phyloP scores from a whole-genome alignment of 306 rosid species.

The Quercus cerris region DNA sequence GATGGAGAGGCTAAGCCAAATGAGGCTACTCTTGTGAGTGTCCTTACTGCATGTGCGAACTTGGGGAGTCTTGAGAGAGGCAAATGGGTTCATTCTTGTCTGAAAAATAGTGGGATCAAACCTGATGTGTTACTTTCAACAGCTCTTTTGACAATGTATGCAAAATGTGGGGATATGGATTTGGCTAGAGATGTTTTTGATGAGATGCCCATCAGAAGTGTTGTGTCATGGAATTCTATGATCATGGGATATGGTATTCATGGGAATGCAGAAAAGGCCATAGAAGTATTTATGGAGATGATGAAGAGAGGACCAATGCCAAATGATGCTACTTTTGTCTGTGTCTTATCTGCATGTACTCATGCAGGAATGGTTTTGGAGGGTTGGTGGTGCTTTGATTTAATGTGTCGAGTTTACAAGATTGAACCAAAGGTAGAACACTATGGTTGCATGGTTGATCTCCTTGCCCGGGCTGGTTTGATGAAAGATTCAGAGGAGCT shows the following conservation, averaged over 20 bases:
- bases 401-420: slow-evolving; percentile 51
- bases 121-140: slow-evolving; percentile 60
- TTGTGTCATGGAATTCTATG: slow-evolving; percentile 72
- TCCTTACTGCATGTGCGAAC: slow-evolving; percentile 55
- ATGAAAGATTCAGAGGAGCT: slow-evolving; percentile 49
- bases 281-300: slow-evolving; percentile 53
- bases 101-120: slow-evolving; percentile 26
- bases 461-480: slow-evolving; percentile 66
- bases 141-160: slow-evolving; percentile 59
- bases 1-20: slow-evolving; percentile 45
- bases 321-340: slow-evolving; percentile 54
- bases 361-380: slow-evolving; percentile 66
- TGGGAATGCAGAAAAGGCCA: slow-evolving; percentile 49
- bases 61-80: slow-evolving; percentile 55
- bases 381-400: slow-evolving; percentile 68
- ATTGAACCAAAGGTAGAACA: slow-evolving; percentile 70
- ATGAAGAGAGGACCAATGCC: slow-evolving; percentile 43
- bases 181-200: slow-evolving; percentile 53
- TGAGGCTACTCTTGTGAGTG: slow-evolving; percentile 65
- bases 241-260: slow-evolving; percentile 66
- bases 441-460: slow-evolving; percentile 74
- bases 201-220: slow-evolving; percentile 46
- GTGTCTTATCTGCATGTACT: slow-evolving; percentile 61
- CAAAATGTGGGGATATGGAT: slow-evolving; percentile 62
- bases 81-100: slow-evolving; percentile 47